phyloP scores from a whole-genome alignment of 495 filamentous ascomycete genomes.

The Staphylotrichum longicolle region DNA sequence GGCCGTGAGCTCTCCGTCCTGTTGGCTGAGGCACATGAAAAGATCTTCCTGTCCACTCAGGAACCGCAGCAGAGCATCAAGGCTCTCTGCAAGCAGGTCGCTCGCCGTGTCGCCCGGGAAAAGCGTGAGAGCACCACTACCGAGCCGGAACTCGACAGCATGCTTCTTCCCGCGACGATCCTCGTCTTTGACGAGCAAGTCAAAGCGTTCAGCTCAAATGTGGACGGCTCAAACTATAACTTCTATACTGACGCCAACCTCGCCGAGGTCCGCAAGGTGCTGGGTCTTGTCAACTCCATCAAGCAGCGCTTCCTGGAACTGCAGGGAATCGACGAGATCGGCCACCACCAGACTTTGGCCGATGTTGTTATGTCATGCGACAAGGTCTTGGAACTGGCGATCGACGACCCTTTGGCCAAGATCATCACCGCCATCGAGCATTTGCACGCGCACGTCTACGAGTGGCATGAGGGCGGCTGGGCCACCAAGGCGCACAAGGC shows the following conservation, averaged over 20 bases:
- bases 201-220: slow-evolving; percentile 49
- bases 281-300: slow-evolving; percentile 61
- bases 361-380: slow-evolving; percentile 75
- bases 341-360: slow-evolving; percentile 57
- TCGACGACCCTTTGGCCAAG: slow-evolving; percentile 83
- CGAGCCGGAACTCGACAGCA: slow-evolving; percentile 42
- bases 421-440: slow-evolving; percentile 81
- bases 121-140: slow-evolving; percentile 26
- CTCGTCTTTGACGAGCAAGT: slow-evolving; percentile 59
- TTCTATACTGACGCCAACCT: slow-evolving; percentile 85
- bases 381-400: slow-evolving; percentile 67
- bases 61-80: slow-evolving; percentile 39
- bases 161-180: slow-evolving; percentile 63
- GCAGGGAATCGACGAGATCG: slow-evolving; percentile 56
- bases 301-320: slow-evolving; percentile 69
- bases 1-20: slow-evolving; percentile 47
- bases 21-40: slow-evolving; percentile 45
- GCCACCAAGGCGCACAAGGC: slow-evolving; percentile 77
- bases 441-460: slow-evolving; percentile 74
- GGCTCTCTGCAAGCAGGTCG: slow-evolving; percentile 40
- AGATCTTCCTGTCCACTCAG: slow-evolving; percentile 46
- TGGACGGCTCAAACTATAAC: slow-evolving; percentile 59
- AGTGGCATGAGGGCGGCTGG: slow-evolving; percentile 83
- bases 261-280: slow-evolving; percentile 66
- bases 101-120: slow-evolving; percentile 33